These are phyloP conservation scores for Monosporozyma unispora DNA, from an alignment of 805 yeast species.

Conservation along the genomic window DNA sequence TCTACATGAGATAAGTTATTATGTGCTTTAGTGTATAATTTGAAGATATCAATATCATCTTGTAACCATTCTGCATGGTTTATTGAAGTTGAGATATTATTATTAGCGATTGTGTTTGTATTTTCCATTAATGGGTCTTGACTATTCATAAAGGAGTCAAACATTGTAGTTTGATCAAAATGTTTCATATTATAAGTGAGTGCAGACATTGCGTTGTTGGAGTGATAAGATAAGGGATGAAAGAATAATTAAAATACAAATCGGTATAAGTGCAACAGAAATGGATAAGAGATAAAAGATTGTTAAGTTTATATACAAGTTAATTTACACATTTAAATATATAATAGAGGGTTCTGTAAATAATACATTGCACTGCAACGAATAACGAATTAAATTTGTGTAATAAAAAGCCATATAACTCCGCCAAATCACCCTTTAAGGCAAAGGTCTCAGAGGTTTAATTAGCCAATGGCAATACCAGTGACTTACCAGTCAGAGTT, in stretches of 20 bases:
- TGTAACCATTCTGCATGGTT: neutral
- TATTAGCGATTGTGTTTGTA: too few relatives aligned
- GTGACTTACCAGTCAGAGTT: too few relatives aligned
- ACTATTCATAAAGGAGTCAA: neutral
- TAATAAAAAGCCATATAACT: too few relatives aligned
- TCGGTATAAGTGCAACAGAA: neutral
- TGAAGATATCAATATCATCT: constrained; percentile 43
- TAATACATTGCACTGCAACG: too few relatives aligned
- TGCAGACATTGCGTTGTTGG: neutral
- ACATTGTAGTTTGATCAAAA: neutral
- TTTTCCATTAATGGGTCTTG: neutral
- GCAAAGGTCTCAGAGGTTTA: too few relatives aligned
- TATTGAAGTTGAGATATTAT: neutral
- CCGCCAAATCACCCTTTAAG: too few relatives aligned
- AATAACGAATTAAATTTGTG: too few relatives aligned
- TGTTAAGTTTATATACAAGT: too few relatives aligned
- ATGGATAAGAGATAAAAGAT: neutral
- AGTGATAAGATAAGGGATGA: neutral
- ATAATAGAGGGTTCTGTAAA: too few relatives aligned
- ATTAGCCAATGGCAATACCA: too few relatives aligned
- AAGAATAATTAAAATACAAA: neutral
- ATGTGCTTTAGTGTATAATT: constrained; percentile 69
- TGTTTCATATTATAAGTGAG: neutral
- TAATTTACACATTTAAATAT: too few relatives aligned
- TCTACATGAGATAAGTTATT: constrained; percentile 64